Base-by-base conservation (phyloP, 352 stramenopile species). In the Peronosclerospora sorghi region DNA sequence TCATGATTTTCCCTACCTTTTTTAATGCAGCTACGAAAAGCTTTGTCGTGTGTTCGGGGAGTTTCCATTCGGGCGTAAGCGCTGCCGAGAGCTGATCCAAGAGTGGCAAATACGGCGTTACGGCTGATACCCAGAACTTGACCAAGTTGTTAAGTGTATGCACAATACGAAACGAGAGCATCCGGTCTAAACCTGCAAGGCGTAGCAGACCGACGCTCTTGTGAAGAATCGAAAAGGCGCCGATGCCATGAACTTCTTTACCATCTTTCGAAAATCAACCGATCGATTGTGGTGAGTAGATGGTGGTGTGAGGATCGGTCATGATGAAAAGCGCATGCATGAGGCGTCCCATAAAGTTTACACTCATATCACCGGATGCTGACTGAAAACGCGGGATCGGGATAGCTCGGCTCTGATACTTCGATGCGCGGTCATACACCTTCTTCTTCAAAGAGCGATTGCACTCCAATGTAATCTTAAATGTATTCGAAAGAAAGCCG, bases 361-460 rank as follows among this genome's bases (percentile, higher is more conserved):
- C 70, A 41, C 74, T 91, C 68, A 85, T 87, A 40, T 89, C 75
- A 5, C 74, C 73, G 14, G 84, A 65, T 17, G 82, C 80, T 5
- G 82, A 67, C 40, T 92, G 75, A 54, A 96, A 95, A 14, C 83
- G 78, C 27, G 90, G 91, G 41, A 97, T 97, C 27, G 91, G 90
- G 27, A 96, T 94, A 24, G 86, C 83, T 18, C 79, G 80, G 23
- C 72, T 96, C 51, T 96, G 88, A 45, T 86, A 96, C 52, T 92
- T 82, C 4, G 84, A 96, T 10, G 82, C 70, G 17, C 73, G 65
- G 51, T 96, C 84, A 46, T 95, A 88, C 19, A 96, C 86, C 45
- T 96, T 96, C 52, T 96, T 96, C 59, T 95, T 95, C 32, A 97
- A 45, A 54, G 96, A 97, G 7, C 89, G 88, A 53, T 97, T 96